Base-by-base conservation (phyloP, 257 asterid genomes). In the Sherardia arvensis region DNA sequence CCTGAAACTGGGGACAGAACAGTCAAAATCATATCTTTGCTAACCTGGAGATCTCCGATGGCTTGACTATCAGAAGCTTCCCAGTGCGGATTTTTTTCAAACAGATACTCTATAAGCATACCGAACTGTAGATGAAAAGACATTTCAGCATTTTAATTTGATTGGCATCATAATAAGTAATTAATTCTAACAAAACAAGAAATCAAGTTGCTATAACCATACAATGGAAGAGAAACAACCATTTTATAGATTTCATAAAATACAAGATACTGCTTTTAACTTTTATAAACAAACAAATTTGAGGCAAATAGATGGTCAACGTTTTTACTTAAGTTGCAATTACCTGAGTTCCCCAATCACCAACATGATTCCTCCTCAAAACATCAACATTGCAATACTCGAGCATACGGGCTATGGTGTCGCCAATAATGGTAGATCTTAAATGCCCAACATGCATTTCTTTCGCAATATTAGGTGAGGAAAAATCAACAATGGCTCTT, bases 301-400 rank as follows among this genome's bases (percentile, higher is more conserved):
- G n/a, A n/a, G n/a, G n/a, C 45, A 36, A 4, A 36, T 36, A 36
- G 21, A 27, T 23, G 38, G 27, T 23, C 69, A 4, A 18, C 27
- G 18, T 5, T 18, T 22, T n/a, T 18, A 58, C 12, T 18, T 26
- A 17, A 62, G 15, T 45, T 43, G 26, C 58, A 15, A 22, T 63
- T 18, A 90, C 99, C 87, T 90, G 97, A 15, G 97, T 93, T 70
- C 97, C 97, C 99, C 97, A 93, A 66, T 93, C 99, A 30, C 99
- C 99, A 51, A 93, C 95, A 62, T 93, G 99, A 71, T 93, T 93
- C 76, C 96, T 82, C 45, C 94, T 77, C 59, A 93, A 86, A 80
- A 90, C 97, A 65, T 84, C 89, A 70, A 90, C 96, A 60, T 90
- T 83, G 64, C 96, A 82, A 70, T 72, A 87, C 79, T 93, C 99